A percentile compares a stretch with the other conserved stretches of the same genome.
Conservation (phyloP, 352 stramenopile species). For the Thraustochytrium sp. region DNA sequence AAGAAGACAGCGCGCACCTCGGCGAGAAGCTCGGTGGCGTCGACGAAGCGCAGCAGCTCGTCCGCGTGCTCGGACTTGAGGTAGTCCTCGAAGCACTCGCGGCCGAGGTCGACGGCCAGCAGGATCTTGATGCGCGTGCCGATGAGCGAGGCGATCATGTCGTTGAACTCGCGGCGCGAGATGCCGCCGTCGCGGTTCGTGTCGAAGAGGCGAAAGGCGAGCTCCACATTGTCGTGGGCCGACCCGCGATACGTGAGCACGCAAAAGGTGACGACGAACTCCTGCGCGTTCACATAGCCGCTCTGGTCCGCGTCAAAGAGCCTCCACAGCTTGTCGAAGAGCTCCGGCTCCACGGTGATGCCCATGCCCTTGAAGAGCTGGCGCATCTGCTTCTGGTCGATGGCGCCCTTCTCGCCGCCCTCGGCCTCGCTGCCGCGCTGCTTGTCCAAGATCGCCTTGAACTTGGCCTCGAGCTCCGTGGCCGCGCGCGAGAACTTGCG, state of each 20-base stretch:
- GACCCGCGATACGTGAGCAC: constrained; percentile 15
- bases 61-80: neutral
- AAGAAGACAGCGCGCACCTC: neutral
- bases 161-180: constrained; percentile 7
- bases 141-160: constrained; percentile 1
- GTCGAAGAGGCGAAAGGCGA: constrained; percentile 26
- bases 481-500: neutral
- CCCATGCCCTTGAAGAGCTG: neutral
- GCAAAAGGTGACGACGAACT: constrained; percentile 19
- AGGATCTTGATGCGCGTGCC: neutral
- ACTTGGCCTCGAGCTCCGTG: neutral
- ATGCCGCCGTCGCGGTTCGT: constrained; percentile 2
- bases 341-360: neutral
- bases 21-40: neutral
- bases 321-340: constrained; percentile 22
- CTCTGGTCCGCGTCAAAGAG: constrained; percentile 27
- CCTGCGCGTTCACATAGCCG: neutral
- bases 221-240: constrained; percentile 12
- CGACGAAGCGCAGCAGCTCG: constrained; percentile 18
- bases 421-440: neutral
- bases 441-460: neutral
- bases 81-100: neutral
- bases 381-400: neutral
- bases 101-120: neutral
- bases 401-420: neutral